Evolutionary conservation across 83 land plant genomes (phyloP), one percentile per base, ranked within the genome.

Genomic region (Diphasiastrum complanatum): DNA sequence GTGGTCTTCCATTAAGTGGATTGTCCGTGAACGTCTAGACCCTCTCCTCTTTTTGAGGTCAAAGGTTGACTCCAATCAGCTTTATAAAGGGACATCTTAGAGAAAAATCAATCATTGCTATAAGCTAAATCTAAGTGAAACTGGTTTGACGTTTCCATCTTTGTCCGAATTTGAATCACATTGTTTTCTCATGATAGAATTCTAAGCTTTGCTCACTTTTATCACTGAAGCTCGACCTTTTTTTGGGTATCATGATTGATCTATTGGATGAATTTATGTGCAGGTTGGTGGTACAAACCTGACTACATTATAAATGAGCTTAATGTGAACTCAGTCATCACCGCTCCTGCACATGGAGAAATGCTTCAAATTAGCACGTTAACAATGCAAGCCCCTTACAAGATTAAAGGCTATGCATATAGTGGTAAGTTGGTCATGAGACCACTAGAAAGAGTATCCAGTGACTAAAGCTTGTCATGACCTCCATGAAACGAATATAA

Each of bases 261-360:
- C 55, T 55, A 54, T 31, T 18, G 65, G 33, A 14, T 49, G 11
- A 28, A 29, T 20, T 1, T 10, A 16, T 63, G 29, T 57, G 33
- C 66, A 67, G 50, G 68, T 8, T 67, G 70, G 70, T 58, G 66
- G 70, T 23, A 40, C 19, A 67, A 18, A 14, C 70, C 70, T 4
- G 35, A 59, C 26, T 67, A 58, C 33, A 41, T 57, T 12, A 67
- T 67, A 27, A 67, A 57, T 27, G 68, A 67, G 20, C 48, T 67
- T 23, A 67, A 67, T 28, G 45, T 67, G 12, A 67, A 67, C 51
- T 59, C 69, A n/a, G 70, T 58, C 4, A 67, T 67, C 32, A 33
- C 68, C n/a, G 27, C 70, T 40, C 70, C 69, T 12, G 70, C 68
- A 19, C 70, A 59, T 11, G 67, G 67, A 5, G 68, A 67, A 6